Conservation (phyloP, 192 early-diverging fungal species). For the Gryganskiella cystojenkinii region DNA sequence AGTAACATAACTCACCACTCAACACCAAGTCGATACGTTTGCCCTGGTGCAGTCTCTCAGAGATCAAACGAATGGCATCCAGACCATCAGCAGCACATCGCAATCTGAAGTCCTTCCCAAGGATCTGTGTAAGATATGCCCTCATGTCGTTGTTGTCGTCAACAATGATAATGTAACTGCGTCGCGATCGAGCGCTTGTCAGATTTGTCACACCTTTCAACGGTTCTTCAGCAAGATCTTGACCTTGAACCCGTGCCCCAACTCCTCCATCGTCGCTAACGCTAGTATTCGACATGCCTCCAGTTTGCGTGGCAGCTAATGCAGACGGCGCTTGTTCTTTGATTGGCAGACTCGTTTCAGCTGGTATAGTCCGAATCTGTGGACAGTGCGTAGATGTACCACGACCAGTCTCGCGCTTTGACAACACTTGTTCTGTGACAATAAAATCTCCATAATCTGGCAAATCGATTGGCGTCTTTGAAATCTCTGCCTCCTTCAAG, state of each 20-base stretch:
- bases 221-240: not conserved
- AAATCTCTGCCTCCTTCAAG: slow-evolving; percentile 25
- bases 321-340: not conserved
- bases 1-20: slow-evolving; percentile 54
- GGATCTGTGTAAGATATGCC: slow-evolving; percentile 35
- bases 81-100: slow-evolving; percentile 49
- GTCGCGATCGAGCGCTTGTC: not conserved
- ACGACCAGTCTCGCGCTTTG: no score
- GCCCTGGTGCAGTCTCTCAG: slow-evolving; percentile 27
- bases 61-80: slow-evolving; percentile 50
- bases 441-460: slow-evolving; percentile 8
- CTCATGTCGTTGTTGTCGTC: slow-evolving; percentile 66
- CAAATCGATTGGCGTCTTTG: slow-evolving; percentile 24
- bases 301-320: not conserved
- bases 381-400: no score
- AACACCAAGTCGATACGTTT: slow-evolving; percentile 50
- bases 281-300: slow-evolving; percentile 1
- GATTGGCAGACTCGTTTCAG: not conserved
- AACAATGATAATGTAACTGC: slow-evolving; percentile 50
- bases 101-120: slow-evolving; percentile 48
- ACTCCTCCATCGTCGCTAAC: slow-evolving; percentile 11
- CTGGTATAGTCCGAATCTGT: no score
- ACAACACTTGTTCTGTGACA: slow-evolving; percentile 5
- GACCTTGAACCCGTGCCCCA: slow-evolving; percentile 3
- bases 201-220: not conserved